phyloP scores from a whole-genome alignment of 768 basidiomycete genomes.

The Dictyophora rubrovolvata region DNA sequence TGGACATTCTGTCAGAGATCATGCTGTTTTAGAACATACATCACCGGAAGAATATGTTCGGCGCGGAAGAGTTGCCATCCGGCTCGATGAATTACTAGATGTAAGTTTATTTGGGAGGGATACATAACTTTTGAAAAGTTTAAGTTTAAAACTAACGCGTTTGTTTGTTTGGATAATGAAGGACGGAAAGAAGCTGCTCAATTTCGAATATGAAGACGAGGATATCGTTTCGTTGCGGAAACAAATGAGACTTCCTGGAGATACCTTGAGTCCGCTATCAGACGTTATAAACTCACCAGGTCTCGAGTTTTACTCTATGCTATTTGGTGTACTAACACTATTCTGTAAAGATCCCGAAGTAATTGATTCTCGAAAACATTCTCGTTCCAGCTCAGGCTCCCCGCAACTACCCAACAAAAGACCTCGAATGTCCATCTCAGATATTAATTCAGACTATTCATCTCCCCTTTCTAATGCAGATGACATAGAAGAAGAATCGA shows the following conservation, averaged over 20 bases:
- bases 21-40: constrained; percentile 56
- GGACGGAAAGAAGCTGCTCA: constrained; percentile 68
- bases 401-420: constrained; percentile 20
- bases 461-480: constrained; percentile 8
- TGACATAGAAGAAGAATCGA: neutral
- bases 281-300: constrained; percentile 43
- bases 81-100: constrained; percentile 75
- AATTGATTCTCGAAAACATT: constrained; percentile 1
- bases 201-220: constrained; percentile 68
- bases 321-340: neutral
- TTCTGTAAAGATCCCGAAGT: neutral
- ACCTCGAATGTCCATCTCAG: constrained; percentile 11
- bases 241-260: constrained; percentile 52
- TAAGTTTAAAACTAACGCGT: too few species aligned
- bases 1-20: constrained; percentile 53
- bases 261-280: constrained; percentile 38
- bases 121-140: too few species aligned
- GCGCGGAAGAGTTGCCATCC: constrained; percentile 61
- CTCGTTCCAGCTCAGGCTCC: constrained; percentile 18
- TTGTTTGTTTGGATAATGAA: constrained; percentile 29
- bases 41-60: constrained; percentile 60
- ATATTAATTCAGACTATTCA: neutral
- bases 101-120: constrained; percentile 25
- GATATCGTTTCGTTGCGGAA: constrained; percentile 59
- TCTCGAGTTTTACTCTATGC: constrained; percentile 19